These are phyloP conservation scores for Aspergillus fumigatus DNA, from an alignment of 2,329 filamentous ascomycete species.

Conservation along the genomic window DNA sequence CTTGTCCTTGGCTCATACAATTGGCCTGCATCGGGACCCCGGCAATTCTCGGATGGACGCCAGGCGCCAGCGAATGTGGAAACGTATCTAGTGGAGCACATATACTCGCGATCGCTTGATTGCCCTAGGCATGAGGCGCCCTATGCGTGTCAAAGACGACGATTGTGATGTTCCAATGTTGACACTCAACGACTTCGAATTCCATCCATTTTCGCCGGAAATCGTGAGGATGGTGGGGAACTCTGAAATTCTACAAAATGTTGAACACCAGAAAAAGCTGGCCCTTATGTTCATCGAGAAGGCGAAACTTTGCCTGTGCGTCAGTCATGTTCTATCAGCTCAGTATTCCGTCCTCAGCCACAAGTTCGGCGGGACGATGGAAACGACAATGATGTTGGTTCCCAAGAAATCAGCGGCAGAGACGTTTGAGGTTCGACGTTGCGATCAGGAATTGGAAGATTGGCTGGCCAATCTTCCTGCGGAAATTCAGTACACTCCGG, in stretches of 20 bases:
- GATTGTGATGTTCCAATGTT: slow-evolving; percentile 94
- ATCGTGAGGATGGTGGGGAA: slow-evolving; percentile 64
- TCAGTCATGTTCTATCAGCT: slow-evolving; percentile 81
- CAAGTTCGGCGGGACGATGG: slow-evolving; percentile 66
- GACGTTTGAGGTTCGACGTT: slow-evolving; percentile 69
- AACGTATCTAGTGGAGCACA: slow-evolving; percentile 96
- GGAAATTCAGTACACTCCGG: slow-evolving; percentile 66
- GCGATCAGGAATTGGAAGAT: slow-evolving; percentile 71
- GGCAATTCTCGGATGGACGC: slow-evolving; percentile 69
- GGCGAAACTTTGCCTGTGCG: slow-evolving; percentile 80
- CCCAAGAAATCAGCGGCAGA: slow-evolving; percentile 85
- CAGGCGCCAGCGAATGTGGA: slow-evolving; percentile 78
- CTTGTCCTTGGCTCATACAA: slow-evolving; percentile 86
- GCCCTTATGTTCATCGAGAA: slow-evolving; percentile 89
- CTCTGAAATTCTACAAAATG: slow-evolving; percentile 67
- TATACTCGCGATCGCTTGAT: slow-evolving; percentile 93
- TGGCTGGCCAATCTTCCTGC: slow-evolving; percentile 72
- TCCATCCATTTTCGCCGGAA: slow-evolving; percentile 61
- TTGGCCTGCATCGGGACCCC: slow-evolving; percentile 85
- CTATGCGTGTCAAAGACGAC: slow-evolving; percentile 86
- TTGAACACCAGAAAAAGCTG: slow-evolving; percentile 69
- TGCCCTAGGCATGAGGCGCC: slow-evolving; percentile 86
- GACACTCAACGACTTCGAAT: slow-evolving; percentile 77
- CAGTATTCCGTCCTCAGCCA: slow-evolving; percentile 90
- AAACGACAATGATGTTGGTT: slow-evolving; percentile 81